These are phyloP conservation scores for Xylariales sp. DNA, from an alignment of 2,329 filamentous ascomycete genomes.

Conservation along the genomic window DNA sequence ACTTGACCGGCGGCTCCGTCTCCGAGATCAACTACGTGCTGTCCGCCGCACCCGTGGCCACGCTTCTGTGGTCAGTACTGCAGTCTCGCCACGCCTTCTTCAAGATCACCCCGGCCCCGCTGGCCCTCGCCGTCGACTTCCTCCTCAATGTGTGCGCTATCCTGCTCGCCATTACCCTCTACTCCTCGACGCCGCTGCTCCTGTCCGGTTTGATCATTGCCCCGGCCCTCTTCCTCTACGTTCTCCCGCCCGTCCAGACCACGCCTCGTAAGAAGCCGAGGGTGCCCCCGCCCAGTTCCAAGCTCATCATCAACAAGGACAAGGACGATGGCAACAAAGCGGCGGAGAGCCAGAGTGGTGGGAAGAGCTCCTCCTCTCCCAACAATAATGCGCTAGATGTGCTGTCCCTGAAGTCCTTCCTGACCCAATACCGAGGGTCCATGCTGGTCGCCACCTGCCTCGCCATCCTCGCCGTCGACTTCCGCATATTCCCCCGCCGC, in stretches of 20 bases:
- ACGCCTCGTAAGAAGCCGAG: constrained; percentile 45
- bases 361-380: too few relatives aligned
- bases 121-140: constrained; percentile 75
- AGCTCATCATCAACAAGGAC: too few relatives aligned
- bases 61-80: constrained; percentile 83
- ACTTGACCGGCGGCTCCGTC: constrained; percentile 77
- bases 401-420: constrained; percentile 82
- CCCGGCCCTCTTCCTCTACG: constrained; percentile 62
- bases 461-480: constrained; percentile 95
- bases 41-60: constrained; percentile 77
- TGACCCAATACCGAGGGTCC: constrained; percentile 84
- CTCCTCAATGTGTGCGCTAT: constrained; percentile 79
- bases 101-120: constrained; percentile 62
- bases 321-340: constrained; percentile 4
- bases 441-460: constrained; percentile 91
- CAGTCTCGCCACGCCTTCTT: constrained; percentile 85
- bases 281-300: constrained; percentile 35
- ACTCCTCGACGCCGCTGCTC: constrained; percentile 69
- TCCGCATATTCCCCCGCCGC: constrained; percentile 83
- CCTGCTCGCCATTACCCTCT: constrained; percentile 81
- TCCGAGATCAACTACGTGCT: constrained; percentile 85
- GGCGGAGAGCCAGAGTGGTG: constrained; percentile 10
- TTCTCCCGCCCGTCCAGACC: constrained; percentile 41
- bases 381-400: constrained; percentile 36
- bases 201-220: constrained; percentile 70